Evolutionary conservation across 106 monocot genomes (phyloP).

Genomic region (Platanthera zijinensis): DNA sequence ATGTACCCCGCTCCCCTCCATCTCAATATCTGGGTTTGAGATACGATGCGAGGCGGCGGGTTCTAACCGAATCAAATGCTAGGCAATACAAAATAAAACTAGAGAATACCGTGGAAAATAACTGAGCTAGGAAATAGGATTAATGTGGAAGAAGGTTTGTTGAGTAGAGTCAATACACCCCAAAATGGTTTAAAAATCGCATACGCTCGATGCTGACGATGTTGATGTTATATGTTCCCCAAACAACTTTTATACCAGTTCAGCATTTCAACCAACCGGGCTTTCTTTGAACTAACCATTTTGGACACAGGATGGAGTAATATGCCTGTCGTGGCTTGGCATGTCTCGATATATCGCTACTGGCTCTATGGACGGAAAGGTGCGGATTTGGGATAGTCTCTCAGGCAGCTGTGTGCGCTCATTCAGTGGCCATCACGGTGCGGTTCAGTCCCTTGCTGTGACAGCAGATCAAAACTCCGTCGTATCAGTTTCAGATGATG

Average conservation of each 20-base stretch:
- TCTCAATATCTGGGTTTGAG: too few species aligned
- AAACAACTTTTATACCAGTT: neutral
- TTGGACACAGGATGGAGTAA: conserved; percentile 57
- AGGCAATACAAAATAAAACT: too few species aligned
- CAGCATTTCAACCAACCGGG: neutral
- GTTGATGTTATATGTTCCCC: neutral
- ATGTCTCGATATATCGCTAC: conserved; percentile 50
- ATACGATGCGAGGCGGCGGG: too few species aligned
- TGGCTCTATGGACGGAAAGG: conserved; percentile 76
- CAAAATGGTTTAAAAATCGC: too few species aligned
- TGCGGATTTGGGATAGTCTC: conserved; percentile 78
- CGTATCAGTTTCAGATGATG: conserved; percentile 70
- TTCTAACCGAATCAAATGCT: too few species aligned
- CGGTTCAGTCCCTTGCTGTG: conserved; percentile 47
- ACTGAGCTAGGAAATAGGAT: too few species aligned
- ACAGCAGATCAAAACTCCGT: conserved; percentile 46
- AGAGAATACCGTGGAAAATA: too few species aligned
- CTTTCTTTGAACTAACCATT: neutral
- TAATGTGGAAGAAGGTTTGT: too few species aligned
- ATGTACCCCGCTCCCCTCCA: too few species aligned
- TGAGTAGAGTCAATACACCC: too few species aligned
- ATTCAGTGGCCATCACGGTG: conserved; percentile 51
- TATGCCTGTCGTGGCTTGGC: conserved; percentile 72
- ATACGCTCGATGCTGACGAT: too few species aligned
- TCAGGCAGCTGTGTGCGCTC: conserved; percentile 56